Conservation (phyloP, 1,284 basidiomycete species). For the Phlebopus sp. region DNA sequence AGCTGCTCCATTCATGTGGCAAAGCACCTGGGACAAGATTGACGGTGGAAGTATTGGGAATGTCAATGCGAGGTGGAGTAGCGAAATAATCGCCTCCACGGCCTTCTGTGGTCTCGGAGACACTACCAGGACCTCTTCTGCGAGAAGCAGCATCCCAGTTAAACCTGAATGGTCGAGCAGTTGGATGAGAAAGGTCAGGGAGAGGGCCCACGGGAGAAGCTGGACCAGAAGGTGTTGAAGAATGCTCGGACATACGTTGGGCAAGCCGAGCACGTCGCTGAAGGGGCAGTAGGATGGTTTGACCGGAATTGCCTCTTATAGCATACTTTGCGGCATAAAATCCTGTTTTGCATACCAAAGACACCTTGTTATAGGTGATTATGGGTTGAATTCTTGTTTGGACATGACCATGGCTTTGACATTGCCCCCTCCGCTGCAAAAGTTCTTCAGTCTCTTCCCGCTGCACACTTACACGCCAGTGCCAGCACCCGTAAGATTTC, state of each 20-base stretch:
- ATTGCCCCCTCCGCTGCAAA: conserved; percentile 41
- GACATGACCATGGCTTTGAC: conserved; percentile 12
- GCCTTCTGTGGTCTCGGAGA: conserved; percentile 64
- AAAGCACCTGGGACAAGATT: conserved; percentile 44
- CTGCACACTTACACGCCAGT: conserved; percentile 47
- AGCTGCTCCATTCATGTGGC: conserved; percentile 71
- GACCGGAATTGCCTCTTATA: no score
- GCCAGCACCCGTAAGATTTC: conserved; percentile 23
- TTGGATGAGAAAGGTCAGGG: conserved; percentile 34
- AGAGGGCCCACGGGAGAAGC: conserved; percentile 46
- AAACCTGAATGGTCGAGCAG: conserved; percentile 60
- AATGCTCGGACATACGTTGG: conserved; percentile 37
- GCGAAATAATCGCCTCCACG: conserved; percentile 52
- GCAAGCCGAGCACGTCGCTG: no score
- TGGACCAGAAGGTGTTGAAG: conserved; percentile 44
- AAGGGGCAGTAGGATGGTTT: no score
- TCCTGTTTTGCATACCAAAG: no score
- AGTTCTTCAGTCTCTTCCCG: conserved; percentile 52
- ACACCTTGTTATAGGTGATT: neutral
- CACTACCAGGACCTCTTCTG: conserved; percentile 57
- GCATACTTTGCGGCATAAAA: no score
- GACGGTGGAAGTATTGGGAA: conserved; percentile 39
- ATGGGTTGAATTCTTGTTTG: neutral
- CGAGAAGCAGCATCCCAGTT: conserved; percentile 60
- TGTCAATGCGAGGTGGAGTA: conserved; percentile 39